These are phyloP conservation scores for Wickerhamomyces rabaulensis DNA, from an alignment of 805 yeast species.

Conservation along the genomic window DNA sequence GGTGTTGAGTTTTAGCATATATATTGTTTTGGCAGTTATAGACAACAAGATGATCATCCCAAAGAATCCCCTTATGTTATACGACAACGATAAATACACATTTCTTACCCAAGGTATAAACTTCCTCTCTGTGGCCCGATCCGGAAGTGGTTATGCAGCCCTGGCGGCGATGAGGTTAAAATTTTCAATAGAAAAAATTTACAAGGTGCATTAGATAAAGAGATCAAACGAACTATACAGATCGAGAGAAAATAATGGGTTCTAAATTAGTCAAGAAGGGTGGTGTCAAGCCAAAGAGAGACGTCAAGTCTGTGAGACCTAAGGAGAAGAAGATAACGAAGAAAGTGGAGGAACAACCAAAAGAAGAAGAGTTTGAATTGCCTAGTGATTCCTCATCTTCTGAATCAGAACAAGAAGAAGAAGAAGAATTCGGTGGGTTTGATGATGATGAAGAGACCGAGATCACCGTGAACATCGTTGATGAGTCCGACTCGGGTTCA, in stretches of 20 bases:
- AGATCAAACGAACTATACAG: too few relatives aligned
- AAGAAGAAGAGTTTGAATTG: conserved; percentile 25
- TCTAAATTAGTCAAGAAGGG: conserved; percentile 15
- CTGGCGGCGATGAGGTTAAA: conserved; percentile 14
- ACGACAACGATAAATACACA: too few relatives aligned
- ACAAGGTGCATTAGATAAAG: too few relatives aligned
- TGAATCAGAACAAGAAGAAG: conserved; percentile 24
- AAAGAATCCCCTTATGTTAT: too few relatives aligned
- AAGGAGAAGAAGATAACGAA: conserved; percentile 1
- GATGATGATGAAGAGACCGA: conserved; percentile 3
- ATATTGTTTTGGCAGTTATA: too few relatives aligned
- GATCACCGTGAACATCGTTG: conserved; percentile 8
- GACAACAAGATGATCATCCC: too few relatives aligned
- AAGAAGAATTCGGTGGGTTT: conserved; percentile 5
- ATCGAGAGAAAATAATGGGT: conserved; percentile 16
- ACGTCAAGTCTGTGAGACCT: conserved; percentile 6
- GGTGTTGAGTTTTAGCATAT: conserved; percentile 15
- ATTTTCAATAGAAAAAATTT: conserved; percentile 1
- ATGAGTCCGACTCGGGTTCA: conserved; percentile 5
- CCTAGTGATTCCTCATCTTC: conserved; percentile 14
- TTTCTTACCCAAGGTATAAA: too few relatives aligned
- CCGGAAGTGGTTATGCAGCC: conserved; percentile 6
- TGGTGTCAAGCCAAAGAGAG: conserved; percentile 17
- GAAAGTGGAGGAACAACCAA: conserved; percentile 11
- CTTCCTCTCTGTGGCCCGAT: too few relatives aligned